These are phyloP conservation scores for Mycena vulgaris DNA, from an alignment of 768 basidiomycete species.

Conservation along the genomic window DNA sequence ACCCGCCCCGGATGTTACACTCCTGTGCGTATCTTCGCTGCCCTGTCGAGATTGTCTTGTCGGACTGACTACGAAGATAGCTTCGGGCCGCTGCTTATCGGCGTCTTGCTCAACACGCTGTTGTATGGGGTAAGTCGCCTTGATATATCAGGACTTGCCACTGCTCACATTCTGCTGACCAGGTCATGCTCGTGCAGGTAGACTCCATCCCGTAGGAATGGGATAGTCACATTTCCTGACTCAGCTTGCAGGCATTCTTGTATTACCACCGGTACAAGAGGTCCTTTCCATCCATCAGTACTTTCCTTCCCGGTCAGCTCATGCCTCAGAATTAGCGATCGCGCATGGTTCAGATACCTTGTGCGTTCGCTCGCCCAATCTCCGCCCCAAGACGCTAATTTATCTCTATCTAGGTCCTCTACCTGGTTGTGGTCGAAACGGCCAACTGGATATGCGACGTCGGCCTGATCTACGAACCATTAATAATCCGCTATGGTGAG, in stretches of 20 bases:
- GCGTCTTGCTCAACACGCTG: conserved; percentile 29
- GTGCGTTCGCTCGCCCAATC: not conserved
- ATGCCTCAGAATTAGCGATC: conserved; percentile 14
- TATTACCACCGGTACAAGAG: conserved; percentile 26
- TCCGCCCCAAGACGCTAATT: not conserved
- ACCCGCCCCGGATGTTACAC: conserved; percentile 23
- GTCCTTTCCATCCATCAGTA: not conserved
- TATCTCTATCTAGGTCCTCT: conserved; percentile 9
- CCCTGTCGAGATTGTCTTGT: not conserved
- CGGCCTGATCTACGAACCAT: conserved; percentile 37
- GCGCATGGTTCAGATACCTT: conserved; percentile 31
- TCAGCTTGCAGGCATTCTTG: conserved; percentile 25
- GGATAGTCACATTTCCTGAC: not conserved
- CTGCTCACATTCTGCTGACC: not conserved
- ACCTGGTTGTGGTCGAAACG: conserved; percentile 35
- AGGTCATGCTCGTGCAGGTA: conserved; percentile 28
- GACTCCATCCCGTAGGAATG: no score
- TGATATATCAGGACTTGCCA: not conserved
- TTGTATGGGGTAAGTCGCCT: conserved; percentile 21
- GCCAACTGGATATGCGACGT: conserved; percentile 34
- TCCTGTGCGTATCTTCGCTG: conserved; percentile 1
- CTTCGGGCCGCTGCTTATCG: conserved; percentile 30
- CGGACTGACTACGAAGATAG: not conserved
- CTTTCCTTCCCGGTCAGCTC: not conserved
- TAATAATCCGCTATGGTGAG: conserved; percentile 35